A percentile compares a stretch with the other conserved stretches of the same genome.
Evolutionary conservation across 305 asterid species (phyloP).

Genomic region (Salvia sclarea): DNA sequence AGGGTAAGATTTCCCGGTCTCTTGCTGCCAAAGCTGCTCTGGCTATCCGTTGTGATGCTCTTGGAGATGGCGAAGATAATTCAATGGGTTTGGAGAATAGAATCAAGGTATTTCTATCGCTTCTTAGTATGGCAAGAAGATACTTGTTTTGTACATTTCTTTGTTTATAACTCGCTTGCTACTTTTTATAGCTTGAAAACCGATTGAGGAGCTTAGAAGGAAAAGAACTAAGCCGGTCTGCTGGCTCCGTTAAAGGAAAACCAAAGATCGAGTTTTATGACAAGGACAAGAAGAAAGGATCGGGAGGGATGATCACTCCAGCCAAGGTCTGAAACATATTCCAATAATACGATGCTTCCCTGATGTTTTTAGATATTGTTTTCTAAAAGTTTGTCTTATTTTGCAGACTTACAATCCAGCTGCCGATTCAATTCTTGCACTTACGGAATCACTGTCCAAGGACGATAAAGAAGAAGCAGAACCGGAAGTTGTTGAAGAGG

Average conservation of each 20-base stretch:
- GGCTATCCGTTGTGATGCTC: constrained; percentile 90
- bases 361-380: background rate
- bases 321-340: constrained; percentile 61
- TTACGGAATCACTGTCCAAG: constrained; percentile 44
- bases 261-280: constrained; percentile 84
- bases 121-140: background rate
- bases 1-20: constrained; percentile 95
- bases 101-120: constrained; percentile 57
- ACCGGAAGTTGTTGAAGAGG: constrained; percentile 27
- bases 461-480: constrained; percentile 31
- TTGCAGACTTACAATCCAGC: constrained; percentile 82
- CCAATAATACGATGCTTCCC: background rate
- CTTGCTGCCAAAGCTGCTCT: constrained; percentile 93
- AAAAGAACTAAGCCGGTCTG: constrained; percentile 64
- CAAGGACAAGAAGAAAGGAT: constrained; percentile 80
- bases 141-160: background rate
- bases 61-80: constrained; percentile 79
- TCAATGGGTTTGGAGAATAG: constrained; percentile 89
- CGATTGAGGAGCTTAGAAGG: constrained; percentile 86
- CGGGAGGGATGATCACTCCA: constrained; percentile 75
- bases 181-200: constrained; percentile 67
- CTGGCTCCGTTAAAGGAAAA: constrained; percentile 89
- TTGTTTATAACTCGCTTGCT: background rate
- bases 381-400: background rate
- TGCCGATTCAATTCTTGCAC: constrained; percentile 69